Conservation (phyloP, 2,329 filamentous ascomycete species). For the Aureobasidium sp. region DNA sequence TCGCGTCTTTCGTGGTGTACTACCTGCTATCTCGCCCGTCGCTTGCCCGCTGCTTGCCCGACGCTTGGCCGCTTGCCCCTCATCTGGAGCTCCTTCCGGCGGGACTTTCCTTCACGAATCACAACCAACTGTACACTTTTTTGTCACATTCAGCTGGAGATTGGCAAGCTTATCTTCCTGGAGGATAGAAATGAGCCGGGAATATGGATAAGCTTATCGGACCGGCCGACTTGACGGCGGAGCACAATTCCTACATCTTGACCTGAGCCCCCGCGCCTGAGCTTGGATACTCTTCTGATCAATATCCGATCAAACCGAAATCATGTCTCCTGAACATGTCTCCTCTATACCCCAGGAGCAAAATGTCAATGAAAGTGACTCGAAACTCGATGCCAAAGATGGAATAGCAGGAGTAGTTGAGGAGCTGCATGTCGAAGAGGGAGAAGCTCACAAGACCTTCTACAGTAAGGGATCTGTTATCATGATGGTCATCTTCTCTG, state of each 20-base stretch:
- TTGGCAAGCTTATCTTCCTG: too few relatives aligned
- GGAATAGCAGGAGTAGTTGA: background rate
- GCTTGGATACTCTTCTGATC: too few relatives aligned
- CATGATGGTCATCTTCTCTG: slow-evolving; percentile 28
- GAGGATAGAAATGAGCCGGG: too few relatives aligned
- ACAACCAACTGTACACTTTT: too few relatives aligned
- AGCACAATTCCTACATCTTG: too few relatives aligned
- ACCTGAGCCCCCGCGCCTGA: too few relatives aligned
- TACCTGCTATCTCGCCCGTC: background rate
- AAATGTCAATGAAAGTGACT: background rate
- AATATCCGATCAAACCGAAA: too few relatives aligned
- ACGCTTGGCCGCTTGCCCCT: background rate
- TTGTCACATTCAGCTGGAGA: too few relatives aligned
- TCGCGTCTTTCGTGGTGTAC: background rate
- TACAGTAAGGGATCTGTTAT: slow-evolving; percentile 25
- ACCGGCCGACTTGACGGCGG: too few relatives aligned
- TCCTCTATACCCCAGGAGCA: background rate
- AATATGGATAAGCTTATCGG: too few relatives aligned
- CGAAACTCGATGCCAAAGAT: background rate
- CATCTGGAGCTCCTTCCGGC: background rate
- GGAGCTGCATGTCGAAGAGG: slow-evolving; percentile 17
- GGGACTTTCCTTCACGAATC: background rate
- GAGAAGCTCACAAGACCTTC: slow-evolving; percentile 11
- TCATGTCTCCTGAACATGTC: too few relatives aligned
- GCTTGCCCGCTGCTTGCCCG: background rate